Evolutionary conservation across 352 stramenopile species (phyloP).

Genomic region (Phytophthora pini): DNA sequence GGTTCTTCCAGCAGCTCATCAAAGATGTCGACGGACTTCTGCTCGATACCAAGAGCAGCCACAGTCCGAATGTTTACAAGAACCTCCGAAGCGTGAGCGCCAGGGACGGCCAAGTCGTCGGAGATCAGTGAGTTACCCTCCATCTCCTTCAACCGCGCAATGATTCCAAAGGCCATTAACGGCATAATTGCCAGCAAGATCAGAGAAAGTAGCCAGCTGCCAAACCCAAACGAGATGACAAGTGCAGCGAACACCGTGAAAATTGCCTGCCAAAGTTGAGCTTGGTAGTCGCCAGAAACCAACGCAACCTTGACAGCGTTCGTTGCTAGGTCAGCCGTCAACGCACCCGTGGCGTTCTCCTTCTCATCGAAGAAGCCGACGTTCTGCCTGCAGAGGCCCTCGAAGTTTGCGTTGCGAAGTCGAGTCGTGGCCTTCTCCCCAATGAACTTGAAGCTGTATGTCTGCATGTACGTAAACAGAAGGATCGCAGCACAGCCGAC

Average conservation of each 20-base stretch:
- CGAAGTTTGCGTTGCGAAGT: conserved; percentile 53
- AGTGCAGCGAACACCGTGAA: conserved; percentile 56
- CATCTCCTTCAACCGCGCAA: conserved; percentile 21
- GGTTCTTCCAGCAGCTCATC: conserved; percentile 32
- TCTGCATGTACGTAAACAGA: conserved; percentile 46
- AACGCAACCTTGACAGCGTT: conserved; percentile 52
- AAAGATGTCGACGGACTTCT: conserved; percentile 31
- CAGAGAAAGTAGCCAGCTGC: conserved; percentile 50
- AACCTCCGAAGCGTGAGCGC: conserved; percentile 50
- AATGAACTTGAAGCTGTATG: conserved; percentile 59
- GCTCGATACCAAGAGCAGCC: conserved; percentile 44
- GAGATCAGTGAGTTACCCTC: conserved; percentile 18
- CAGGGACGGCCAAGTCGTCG: conserved; percentile 33
- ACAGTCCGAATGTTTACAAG: conserved; percentile 56
- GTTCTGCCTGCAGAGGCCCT: conserved; percentile 44
- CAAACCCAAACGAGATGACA: conserved; percentile 66
- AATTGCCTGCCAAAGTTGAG: conserved; percentile 44
- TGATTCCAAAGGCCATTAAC: neutral
- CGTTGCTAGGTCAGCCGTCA: conserved; percentile 59
- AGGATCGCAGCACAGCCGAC: conserved; percentile 36
- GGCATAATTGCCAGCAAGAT: conserved; percentile 4
- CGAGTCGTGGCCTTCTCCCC: conserved; percentile 49
- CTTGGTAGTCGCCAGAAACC: conserved; percentile 60
- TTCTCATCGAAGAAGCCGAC: conserved; percentile 80
- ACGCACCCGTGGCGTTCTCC: conserved; percentile 61